phyloP scores from a whole-genome alignment of 768 basidiomycete species.

The Agrocybe praecox region DNA sequence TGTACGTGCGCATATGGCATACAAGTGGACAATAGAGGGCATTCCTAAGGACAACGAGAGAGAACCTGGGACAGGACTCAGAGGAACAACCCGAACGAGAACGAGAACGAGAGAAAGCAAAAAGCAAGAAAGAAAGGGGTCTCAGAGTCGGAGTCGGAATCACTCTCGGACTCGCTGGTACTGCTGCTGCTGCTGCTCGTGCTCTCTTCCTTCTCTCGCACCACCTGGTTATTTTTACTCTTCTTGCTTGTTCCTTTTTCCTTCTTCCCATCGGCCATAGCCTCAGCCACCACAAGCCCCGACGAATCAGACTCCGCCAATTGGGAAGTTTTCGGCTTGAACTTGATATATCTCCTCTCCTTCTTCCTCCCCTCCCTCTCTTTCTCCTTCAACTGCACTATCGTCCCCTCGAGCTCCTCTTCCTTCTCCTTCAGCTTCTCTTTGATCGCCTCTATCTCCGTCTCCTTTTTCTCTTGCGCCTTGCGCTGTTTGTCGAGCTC shows the following conservation, averaged over 20 bases:
- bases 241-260: no score
- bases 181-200: neutral
- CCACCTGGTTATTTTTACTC: neutral
- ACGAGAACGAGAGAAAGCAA: no score
- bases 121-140: no score
- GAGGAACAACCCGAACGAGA: no score
- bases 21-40: no score
- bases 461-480: conserved; percentile 67
- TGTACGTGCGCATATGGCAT: no score
- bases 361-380: conserved; percentile 37
- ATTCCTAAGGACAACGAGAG: no score
- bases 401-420: conserved; percentile 42
- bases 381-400: conserved; percentile 45
- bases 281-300: no score
- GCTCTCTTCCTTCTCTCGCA: neutral
- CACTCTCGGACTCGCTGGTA: neutral
- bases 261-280: no score
- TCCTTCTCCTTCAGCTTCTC: conserved; percentile 50
- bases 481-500: conserved; percentile 63
- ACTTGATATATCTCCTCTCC: conserved; percentile 18
- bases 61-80: no score
- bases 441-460: conserved; percentile 55
- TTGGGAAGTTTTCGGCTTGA: neutral
- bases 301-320: neutral
- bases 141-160: neutral